phyloP scores from a whole-genome alignment of 495 filamentous ascomycete genomes.

The Hypoxylon fuscum region DNA sequence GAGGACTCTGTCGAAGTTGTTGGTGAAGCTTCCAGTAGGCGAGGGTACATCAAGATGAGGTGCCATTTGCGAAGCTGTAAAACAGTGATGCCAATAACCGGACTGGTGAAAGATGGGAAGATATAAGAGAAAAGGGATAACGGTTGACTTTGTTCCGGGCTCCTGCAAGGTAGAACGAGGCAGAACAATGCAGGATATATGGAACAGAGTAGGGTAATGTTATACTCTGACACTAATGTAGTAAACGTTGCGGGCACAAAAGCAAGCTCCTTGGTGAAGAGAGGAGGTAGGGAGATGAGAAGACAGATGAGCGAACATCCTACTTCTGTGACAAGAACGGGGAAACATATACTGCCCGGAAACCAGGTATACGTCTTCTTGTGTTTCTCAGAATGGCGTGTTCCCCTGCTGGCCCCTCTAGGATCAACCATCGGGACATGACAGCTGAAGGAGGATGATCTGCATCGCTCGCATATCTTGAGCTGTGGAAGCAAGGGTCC shows the following conservation, averaged over 20 bases:
- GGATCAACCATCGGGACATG: slow-evolving; percentile 24
- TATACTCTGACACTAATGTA: slow-evolving; percentile 5
- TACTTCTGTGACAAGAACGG: slow-evolving; percentile 12
- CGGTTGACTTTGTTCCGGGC: neutral
- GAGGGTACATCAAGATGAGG: slow-evolving; percentile 63
- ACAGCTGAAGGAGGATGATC: slow-evolving; percentile 30
- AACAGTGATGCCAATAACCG: neutral
- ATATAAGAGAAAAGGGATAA: neutral
- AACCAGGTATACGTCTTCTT: slow-evolving; percentile 7
- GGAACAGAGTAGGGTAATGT: slow-evolving; percentile 1
- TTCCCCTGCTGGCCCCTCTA: slow-evolving; percentile 4
- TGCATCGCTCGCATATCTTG: slow-evolving; percentile 28
- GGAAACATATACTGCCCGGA: slow-evolving; percentile 14
- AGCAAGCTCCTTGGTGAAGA: slow-evolving; percentile 9
- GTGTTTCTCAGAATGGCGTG: slow-evolving; percentile 13
- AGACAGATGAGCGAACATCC: slow-evolving; percentile 14
- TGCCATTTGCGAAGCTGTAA: slow-evolving; percentile 48
- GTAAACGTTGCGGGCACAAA: neutral
- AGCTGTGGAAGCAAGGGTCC: slow-evolving; percentile 29
- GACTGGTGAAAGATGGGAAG: neutral
- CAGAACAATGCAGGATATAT: slow-evolving; percentile 16
- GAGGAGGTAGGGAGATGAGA: neutral
- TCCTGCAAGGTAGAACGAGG: slow-evolving; percentile 1
- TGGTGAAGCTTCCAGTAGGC: slow-evolving; percentile 55
- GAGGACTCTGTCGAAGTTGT: slow-evolving; percentile 55